Percentiles rank a stretch among this genome's conserved stretches.
Conservation (phyloP, 768 basidiomycete genomes). For the Lentinula sp. region DNA sequence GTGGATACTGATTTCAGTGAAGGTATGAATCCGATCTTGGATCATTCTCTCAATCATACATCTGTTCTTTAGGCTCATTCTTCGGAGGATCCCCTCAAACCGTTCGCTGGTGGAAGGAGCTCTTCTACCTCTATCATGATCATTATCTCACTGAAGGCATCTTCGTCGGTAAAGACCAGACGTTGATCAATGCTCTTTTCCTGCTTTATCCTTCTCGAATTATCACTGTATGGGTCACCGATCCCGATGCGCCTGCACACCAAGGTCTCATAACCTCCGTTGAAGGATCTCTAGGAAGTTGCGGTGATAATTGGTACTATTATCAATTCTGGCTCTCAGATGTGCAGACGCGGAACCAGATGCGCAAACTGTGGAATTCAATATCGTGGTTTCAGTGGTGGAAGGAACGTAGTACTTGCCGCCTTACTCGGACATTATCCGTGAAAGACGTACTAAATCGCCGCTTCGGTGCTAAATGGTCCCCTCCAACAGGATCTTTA, state of each 20-base stretch:
- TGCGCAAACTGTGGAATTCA: constrained; percentile 15
- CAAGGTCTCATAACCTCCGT: constrained; percentile 12
- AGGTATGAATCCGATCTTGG: constrained; percentile 26
- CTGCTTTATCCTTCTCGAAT: constrained; percentile 40
- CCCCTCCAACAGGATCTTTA: constrained; percentile 6
- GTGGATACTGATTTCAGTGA: constrained; percentile 45
- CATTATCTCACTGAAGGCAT: constrained; percentile 37
- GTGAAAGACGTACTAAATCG: constrained; percentile 18
- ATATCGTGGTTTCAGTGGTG: constrained; percentile 22
- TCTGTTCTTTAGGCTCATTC: constrained; percentile 39
- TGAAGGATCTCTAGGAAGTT: constrained; percentile 28
- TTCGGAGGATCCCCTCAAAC: constrained; percentile 44
- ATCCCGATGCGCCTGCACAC: constrained; percentile 18
- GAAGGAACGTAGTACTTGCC: constrained; percentile 20
- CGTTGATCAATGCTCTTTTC: constrained; percentile 42
- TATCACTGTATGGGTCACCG: constrained; percentile 32
- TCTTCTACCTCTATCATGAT: constrained; percentile 47
- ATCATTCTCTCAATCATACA: neutral
- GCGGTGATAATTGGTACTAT: constrained; percentile 40
- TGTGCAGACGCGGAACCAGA: constrained; percentile 11
- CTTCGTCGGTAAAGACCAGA: constrained; percentile 57
- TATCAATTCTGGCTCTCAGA: constrained; percentile 44
- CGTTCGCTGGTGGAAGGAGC: constrained; percentile 36
- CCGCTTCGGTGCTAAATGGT: constrained; percentile 17
- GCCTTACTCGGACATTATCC: constrained; percentile 17